These are phyloP conservation scores for Vigna hirtella DNA, from an alignment of 306 rosid species.

Conservation along the genomic window DNA sequence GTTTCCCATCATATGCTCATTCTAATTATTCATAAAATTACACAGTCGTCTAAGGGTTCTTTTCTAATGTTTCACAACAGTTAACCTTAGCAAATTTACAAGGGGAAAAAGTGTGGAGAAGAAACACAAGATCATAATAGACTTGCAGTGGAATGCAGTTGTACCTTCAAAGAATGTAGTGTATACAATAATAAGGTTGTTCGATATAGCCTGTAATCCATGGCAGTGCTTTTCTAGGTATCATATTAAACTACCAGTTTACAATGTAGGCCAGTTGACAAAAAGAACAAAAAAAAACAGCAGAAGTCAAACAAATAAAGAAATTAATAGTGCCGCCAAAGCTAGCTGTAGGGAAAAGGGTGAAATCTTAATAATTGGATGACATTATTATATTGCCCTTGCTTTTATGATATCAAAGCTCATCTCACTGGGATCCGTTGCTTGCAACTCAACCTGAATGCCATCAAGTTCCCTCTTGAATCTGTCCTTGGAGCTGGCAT, in stretches of 20 bases:
- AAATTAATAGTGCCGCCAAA: conserved; percentile 33
- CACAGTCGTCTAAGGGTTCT: background rate
- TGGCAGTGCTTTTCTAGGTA: conserved; percentile 4
- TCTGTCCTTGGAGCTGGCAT: conserved; percentile 60
- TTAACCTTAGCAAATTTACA: background rate
- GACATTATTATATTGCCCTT: conserved; percentile 45
- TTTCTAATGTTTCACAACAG: background rate
- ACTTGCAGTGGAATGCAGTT: conserved; percentile 8
- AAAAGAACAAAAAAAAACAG: background rate
- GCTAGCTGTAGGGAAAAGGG: conserved; percentile 6
- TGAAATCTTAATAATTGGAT: conserved; percentile 29
- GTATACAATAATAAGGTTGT: conserved; percentile 31
- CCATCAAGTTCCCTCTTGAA: conserved; percentile 64
- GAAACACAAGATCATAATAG: background rate
- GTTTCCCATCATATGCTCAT: background rate
- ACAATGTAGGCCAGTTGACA: conserved; percentile 20
- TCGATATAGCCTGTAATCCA: conserved; percentile 37
- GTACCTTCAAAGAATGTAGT: conserved; percentile 36
- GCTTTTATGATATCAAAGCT: conserved; percentile 54
- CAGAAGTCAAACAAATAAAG: background rate
- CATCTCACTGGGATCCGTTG: conserved; percentile 54
- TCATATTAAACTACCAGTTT: conserved; percentile 33
- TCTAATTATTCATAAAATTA: background rate
- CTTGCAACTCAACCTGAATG: conserved; percentile 58
- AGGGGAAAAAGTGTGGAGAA: background rate